Conservation (phyloP, 495 filamentous ascomycete genomes). For the Trichocladium antarcticum region DNA sequence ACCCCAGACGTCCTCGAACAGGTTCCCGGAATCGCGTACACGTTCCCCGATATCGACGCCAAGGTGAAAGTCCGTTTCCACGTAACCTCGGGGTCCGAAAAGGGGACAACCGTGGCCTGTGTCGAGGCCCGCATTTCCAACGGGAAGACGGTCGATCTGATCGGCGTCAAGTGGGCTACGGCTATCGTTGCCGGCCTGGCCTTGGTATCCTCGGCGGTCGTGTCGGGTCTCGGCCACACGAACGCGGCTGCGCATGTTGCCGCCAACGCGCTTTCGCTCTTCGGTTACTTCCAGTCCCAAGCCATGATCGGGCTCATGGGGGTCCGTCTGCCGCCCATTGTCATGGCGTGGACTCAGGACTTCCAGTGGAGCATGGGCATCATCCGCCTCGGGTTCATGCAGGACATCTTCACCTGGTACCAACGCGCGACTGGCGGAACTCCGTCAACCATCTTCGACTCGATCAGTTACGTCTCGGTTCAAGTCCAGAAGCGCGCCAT, state of each 20-base stretch:
- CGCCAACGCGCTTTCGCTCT: conserved; percentile 85
- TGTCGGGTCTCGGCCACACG: conserved; percentile 75
- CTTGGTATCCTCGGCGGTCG: conserved; percentile 71
- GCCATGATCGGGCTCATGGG: conserved; percentile 83
- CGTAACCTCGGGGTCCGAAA: conserved; percentile 44
- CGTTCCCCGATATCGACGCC: conserved; percentile 85
- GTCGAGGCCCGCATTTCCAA: conserved; percentile 86
- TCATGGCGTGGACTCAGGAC: conserved; percentile 92
- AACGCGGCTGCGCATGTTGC: conserved; percentile 96
- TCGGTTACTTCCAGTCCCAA: conserved; percentile 95
- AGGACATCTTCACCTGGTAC: conserved; percentile 90
- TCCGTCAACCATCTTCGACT: conserved; percentile 68
- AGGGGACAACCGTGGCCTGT: conserved; percentile 60
- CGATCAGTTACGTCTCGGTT: conserved; percentile 66
- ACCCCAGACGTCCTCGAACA: conserved; percentile 42
- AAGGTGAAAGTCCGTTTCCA: conserved; percentile 73
- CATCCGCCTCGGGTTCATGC: conserved; percentile 76
- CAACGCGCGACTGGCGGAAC: conserved; percentile 87
- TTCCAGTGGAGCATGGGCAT: conserved; percentile 99
- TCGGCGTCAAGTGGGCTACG: conserved; percentile 83
- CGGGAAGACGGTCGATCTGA: conserved; percentile 82
- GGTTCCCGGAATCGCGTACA: conserved; percentile 81
- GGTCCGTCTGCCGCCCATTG: conserved; percentile 76
- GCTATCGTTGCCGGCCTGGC: conserved; percentile 83
- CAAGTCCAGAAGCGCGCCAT: conserved; percentile 68